Base-by-base conservation (phyloP, 2,329 filamentous ascomycete species). In the Pyricularia pennisetigena region DNA sequence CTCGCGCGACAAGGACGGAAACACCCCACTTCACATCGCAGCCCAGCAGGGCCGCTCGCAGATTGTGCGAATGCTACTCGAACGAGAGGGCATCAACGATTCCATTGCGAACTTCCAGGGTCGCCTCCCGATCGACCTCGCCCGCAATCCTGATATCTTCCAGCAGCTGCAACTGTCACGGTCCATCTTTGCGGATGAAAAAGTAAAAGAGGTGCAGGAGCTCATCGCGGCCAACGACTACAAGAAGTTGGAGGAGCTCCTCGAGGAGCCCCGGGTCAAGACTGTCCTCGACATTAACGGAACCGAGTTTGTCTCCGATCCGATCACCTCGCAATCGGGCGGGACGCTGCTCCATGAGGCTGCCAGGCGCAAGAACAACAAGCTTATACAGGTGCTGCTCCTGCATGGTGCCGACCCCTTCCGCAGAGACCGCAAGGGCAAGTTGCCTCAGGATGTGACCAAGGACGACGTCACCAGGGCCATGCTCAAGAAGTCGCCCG, bases 371-470 rank as follows among this genome's bases (percentile, higher is more conserved):
- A 93, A 87, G 79, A 94, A 99, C 74, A 89, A 88, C 28, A 90
- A 91, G 73, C 85, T 99, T 26, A 97, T 97, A 69, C 92, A 98
- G 76, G 86, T 97, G 23, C 84, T 99, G 14, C 82, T 99, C 54
- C 88, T 98, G 67, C 96, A 98, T 75, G 95, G 95, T 12, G 95
- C 94, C 12, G 95, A 99, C 78, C 95, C 95, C 0, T 99, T 99
- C 80, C 89, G 93, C 68, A 88, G 95, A 70, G 95, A 99, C 78
- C 91, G 93, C 73, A 97, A 93, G 80, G 95, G 95, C 65, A 98
- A 97, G 78, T 84, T 99, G 35, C 93, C 95, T 2, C 95, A 99
- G 76, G 94, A 97, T 78, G 90, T 97, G 64, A 98, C 95, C 67
- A 97, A 95, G 75, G 95, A 99, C 76, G 95, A 99, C 75, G 87